phyloP scores from a whole-genome alignment of 768 basidiomycete species.

The Amanita jacksonii region DNA sequence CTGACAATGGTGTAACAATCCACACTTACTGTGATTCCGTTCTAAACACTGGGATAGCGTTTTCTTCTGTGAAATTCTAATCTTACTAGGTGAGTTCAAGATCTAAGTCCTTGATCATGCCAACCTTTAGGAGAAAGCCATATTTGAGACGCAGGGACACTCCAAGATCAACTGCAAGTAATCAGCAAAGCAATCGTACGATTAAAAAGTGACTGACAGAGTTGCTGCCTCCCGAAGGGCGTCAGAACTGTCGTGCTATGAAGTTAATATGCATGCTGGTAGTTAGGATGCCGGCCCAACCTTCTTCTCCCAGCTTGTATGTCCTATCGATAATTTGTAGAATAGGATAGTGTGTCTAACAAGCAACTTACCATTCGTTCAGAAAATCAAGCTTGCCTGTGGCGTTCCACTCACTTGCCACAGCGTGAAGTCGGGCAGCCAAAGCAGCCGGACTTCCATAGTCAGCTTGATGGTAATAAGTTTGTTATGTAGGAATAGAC shows the following conservation, averaged over 20 bases:
- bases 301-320: slow-evolving; percentile 84
- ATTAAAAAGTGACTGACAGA: slow-evolving; percentile 41
- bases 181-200: neutral
- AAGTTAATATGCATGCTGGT: slow-evolving; percentile 4
- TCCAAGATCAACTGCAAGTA: slow-evolving; percentile 46
- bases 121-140: slow-evolving; percentile 60
- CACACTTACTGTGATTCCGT: slow-evolving; percentile 60
- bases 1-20: neutral
- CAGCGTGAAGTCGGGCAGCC: slow-evolving; percentile 42
- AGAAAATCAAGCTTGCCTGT: slow-evolving; percentile 63
- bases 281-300: slow-evolving; percentile 23
- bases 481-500: slow-evolving; percentile 4
- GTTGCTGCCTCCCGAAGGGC: slow-evolving; percentile 83
- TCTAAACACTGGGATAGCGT: slow-evolving; percentile 67
- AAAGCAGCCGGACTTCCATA: slow-evolving; percentile 58
- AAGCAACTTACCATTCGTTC: slow-evolving; percentile 60
- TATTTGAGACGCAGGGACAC: slow-evolving; percentile 71
- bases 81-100: neutral
- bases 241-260: slow-evolving; percentile 50
- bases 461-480: slow-evolving; percentile 25
- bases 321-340: slow-evolving; percentile 39
- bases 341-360: neutral
- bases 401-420: slow-evolving; percentile 51
- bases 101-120: neutral
- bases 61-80: slow-evolving; percentile 48